Evolutionary conservation across 2,329 filamentous ascomycete genomes (phyloP).

Genomic region (Aspergillus pseudoglaucus): DNA sequence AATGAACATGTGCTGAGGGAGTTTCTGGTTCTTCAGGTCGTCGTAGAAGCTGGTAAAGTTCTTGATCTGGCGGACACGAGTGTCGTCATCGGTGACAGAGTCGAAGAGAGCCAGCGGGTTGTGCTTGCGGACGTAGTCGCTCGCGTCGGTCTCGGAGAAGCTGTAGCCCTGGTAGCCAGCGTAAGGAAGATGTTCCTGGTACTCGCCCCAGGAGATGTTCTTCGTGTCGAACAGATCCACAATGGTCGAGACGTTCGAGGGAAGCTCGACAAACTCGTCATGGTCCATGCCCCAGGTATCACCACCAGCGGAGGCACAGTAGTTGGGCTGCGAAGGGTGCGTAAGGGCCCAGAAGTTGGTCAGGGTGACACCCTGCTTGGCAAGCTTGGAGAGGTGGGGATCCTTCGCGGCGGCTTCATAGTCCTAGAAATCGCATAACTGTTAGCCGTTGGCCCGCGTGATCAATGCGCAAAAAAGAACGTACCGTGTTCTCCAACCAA

Average conservation of each 20-base stretch:
- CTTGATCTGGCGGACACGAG: constrained; percentile 64
- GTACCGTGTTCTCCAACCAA: constrained; percentile 68
- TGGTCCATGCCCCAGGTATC: constrained; percentile 69
- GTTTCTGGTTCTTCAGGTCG: constrained; percentile 56
- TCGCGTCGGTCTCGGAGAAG: constrained; percentile 55
- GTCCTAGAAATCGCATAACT: constrained; percentile 27
- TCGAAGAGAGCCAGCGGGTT: constrained; percentile 63
- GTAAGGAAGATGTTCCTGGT: constrained; percentile 73
- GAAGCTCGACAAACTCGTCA: constrained; percentile 56
- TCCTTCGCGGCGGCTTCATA: constrained; percentile 60
- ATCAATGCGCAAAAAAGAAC: constrained; percentile 19
- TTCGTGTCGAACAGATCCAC: constrained; percentile 63
- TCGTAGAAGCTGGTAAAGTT: constrained; percentile 63
- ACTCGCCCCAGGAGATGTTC: constrained; percentile 62
- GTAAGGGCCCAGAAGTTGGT: constrained; percentile 57
- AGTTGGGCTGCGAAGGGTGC: constrained; percentile 72
- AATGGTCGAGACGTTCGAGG: constrained; percentile 58
- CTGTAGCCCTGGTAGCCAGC: constrained; percentile 61
- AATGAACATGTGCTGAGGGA: constrained; percentile 62
- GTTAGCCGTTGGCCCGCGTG: background rate
- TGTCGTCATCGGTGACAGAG: constrained; percentile 51
- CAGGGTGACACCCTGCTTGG: constrained; percentile 52
- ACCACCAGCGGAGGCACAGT: constrained; percentile 60
- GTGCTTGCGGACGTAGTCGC: constrained; percentile 80
- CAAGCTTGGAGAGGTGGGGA: constrained; percentile 28